These are phyloP conservation scores for Auricularia auricula-judae DNA, from an alignment of 768 basidiomycete genomes.

Conservation along the genomic window DNA sequence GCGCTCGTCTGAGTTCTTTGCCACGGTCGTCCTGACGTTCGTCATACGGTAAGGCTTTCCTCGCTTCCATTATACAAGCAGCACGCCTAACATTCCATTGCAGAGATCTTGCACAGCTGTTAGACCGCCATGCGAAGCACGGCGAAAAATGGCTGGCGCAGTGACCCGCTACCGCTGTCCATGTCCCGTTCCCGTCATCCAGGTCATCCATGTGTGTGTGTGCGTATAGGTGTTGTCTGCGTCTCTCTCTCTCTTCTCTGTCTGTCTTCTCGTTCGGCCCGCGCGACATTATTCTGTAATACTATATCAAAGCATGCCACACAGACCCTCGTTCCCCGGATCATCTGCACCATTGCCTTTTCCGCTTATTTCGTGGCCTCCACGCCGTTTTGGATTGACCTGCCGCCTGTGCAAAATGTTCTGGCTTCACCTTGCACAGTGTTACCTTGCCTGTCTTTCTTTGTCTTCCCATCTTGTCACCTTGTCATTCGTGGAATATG, in stretches of 20 bases:
- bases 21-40: constrained; percentile 77
- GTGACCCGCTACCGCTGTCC: constrained; percentile 19
- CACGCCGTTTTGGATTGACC: background rate
- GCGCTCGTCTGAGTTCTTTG: constrained; percentile 85
- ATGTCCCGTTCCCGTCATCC: background rate
- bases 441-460: background rate
- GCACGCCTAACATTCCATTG: background rate
- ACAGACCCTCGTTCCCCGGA: background rate
- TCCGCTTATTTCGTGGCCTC: background rate
- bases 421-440: background rate
- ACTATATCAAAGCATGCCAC: background rate
- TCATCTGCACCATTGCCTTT: background rate
- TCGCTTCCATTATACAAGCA: constrained; percentile 3
- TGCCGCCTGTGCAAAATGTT: background rate
- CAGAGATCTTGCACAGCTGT: constrained; percentile 61
- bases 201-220: background rate
- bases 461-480: background rate
- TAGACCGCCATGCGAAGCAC: constrained; percentile 91
- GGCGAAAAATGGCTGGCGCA: constrained; percentile 89
- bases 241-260: background rate
- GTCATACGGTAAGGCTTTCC: constrained; percentile 47
- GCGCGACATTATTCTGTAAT: background rate
- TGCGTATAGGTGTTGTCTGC: background rate
- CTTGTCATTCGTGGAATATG: background rate
- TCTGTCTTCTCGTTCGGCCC: background rate